Conservation (phyloP, 2,329 filamentous ascomycete genomes). For the Fusarium continuum region DNA sequence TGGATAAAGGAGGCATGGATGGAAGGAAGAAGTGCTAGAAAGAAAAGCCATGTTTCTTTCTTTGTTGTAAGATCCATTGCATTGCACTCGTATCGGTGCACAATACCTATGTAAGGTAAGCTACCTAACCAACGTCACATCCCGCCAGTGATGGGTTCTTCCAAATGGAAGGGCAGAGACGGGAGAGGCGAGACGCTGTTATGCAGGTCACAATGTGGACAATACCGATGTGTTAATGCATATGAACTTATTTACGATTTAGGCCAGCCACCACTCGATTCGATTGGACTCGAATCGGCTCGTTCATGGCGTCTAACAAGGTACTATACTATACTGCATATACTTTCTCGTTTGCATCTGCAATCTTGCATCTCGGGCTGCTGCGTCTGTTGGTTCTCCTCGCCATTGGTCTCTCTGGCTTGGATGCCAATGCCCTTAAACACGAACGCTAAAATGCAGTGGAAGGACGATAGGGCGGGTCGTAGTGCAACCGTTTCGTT, state of each 20-base stretch:
- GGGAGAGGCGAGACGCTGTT: neutral
- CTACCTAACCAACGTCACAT: conserved; percentile 16
- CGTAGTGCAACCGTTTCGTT: conserved; percentile 40
- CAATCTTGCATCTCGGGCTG: conserved; percentile 11
- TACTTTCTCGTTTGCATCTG: conserved; percentile 13
- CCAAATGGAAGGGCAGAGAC: neutral
- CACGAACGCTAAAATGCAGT: conserved; percentile 12
- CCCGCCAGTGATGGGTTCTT: conserved; percentile 19
- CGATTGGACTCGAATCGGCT: neutral
- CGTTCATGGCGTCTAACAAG: neutral
- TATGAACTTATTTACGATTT: conserved; percentile 3
- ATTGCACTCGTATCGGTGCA: conserved; percentile 4
- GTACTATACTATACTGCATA: too few species aligned
- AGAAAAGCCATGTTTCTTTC: neutral
- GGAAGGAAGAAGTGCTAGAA: neutral
- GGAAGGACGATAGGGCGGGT: conserved; percentile 22
- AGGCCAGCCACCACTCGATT: neutral
- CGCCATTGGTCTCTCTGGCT: neutral
- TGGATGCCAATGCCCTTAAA: neutral
- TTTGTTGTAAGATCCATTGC: neutral
- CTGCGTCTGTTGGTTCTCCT: conserved; percentile 6
- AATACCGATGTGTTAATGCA: conserved; percentile 48
- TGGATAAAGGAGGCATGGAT: neutral
- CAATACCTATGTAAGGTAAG: conserved; percentile 2
- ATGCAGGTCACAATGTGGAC: conserved; percentile 28